Evolutionary conservation across 305 asterid species (phyloP).

Genomic region (Ajuga reptans): DNA sequence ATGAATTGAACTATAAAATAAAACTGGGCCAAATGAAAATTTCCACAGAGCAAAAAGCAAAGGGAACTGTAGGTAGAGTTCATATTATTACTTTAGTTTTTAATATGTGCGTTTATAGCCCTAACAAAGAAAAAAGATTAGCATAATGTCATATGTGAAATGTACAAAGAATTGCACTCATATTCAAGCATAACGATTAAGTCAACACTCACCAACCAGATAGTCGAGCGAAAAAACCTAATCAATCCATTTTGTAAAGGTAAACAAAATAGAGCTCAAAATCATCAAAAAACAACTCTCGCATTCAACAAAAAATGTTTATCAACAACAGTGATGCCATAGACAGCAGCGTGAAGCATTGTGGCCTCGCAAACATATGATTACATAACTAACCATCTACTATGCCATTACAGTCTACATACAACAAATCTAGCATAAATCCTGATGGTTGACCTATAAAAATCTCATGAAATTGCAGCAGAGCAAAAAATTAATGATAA

Average conservation of each 20-base stretch:
- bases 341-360: slow-evolving; percentile 12
- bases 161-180: background rate
- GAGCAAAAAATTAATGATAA: too few species aligned
- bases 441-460: too few species aligned
- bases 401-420: too few species aligned
- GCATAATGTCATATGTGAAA: background rate
- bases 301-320: slow-evolving; percentile 18
- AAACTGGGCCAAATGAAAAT: background rate
- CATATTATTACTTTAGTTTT: background rate
- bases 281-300: background rate
- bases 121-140: too few species aligned
- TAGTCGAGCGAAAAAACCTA: background rate
- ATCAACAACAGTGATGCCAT: background rate
- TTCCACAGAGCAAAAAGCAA: background rate
- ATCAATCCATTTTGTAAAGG: background rate
- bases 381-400: too few species aligned
- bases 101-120: too few species aligned
- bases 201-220: slow-evolving; percentile 12
- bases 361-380: background rate
- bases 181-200: background rate
- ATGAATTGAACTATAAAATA: too few species aligned
- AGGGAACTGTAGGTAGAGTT: background rate
- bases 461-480: too few species aligned
- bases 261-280: background rate
- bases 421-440: too few species aligned